A percentile compares a stretch with the other conserved stretches of the same genome.
Evolutionary conservation across 139 green algal genomes (phyloP).

Genomic region (Volvox africanus): DNA sequence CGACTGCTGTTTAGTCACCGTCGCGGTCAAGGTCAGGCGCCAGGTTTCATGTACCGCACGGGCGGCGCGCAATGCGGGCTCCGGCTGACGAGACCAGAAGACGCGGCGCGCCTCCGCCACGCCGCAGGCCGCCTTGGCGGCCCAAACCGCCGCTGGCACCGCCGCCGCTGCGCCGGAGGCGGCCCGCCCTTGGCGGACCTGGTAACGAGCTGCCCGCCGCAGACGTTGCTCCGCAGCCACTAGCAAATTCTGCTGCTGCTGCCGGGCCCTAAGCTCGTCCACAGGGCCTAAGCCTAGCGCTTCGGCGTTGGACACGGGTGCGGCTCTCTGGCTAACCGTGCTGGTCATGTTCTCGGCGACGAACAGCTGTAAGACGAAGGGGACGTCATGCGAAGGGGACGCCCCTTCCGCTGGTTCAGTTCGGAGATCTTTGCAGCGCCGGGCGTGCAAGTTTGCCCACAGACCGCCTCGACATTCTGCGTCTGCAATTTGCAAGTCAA

Average conservation of each 20-base stretch:
- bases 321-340: neutral
- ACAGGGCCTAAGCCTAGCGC: neutral
- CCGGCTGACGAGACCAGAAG: conserved; percentile 13
- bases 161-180: no score
- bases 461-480: conserved; percentile 12
- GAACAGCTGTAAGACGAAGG: neutral
- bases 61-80: neutral
- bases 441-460: conserved; percentile 2
- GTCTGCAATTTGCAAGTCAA: neutral
- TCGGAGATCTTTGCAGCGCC: no score
- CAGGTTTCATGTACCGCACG: neutral
- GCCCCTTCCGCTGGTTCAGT: neutral
- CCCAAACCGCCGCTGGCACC: neutral
- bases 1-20: neutral
- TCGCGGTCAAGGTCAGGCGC: neutral
- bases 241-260: conserved; percentile 17
- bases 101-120: neutral
- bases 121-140: neutral
- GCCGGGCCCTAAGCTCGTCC: neutral
- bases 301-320: neutral
- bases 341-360: conserved; percentile 23
- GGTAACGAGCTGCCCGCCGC: neutral
- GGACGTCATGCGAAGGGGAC: no score
- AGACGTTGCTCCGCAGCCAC: neutral
- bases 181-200: neutral